A percentile compares a stretch with the other conserved stretches of the same genome.
phyloP scores from a whole-genome alignment of 306 rosid species.

The Castanospermum australe region DNA sequence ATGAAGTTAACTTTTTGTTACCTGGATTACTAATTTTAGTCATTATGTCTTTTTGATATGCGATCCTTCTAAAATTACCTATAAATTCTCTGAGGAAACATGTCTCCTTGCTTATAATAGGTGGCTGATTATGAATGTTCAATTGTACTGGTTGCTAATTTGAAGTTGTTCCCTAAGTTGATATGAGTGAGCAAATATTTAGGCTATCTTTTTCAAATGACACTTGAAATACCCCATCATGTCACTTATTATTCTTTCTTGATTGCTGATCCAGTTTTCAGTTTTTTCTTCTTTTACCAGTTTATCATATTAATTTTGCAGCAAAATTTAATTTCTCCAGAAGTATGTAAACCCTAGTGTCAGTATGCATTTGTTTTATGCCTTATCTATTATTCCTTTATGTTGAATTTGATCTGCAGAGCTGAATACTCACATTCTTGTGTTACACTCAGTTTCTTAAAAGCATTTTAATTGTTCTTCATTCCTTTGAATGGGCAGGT shows the following conservation, averaged over 20 bases:
- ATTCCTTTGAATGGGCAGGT: constrained; percentile 60
- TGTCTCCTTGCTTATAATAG: neutral
- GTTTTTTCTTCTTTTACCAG: neutral
- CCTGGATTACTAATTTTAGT: neutral
- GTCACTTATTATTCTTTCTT: neutral
- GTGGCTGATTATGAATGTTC: neutral
- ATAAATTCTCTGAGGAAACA: neutral
- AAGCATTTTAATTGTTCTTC: constrained; percentile 27
- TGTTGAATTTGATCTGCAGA: constrained; percentile 17
- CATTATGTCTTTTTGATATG: constrained; percentile 6
- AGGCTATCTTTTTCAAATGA: neutral
- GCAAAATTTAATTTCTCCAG: neutral
- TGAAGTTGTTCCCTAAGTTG: neutral
- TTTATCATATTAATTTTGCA: neutral
- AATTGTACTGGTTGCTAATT: neutral
- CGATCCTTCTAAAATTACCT: neutral
- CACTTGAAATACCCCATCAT: constrained; percentile 3
- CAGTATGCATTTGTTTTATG: neutral
- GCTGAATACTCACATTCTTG: constrained; percentile 16
- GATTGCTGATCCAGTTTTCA: constrained; percentile 11
- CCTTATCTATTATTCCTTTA: neutral
- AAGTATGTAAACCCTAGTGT: neutral
- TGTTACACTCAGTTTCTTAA: neutral
- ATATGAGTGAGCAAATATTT: neutral
- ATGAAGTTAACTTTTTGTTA: constrained; percentile 2